Evolutionary conservation across 305 asterid genomes (phyloP).

Genomic region (Rubia balearica): DNA sequence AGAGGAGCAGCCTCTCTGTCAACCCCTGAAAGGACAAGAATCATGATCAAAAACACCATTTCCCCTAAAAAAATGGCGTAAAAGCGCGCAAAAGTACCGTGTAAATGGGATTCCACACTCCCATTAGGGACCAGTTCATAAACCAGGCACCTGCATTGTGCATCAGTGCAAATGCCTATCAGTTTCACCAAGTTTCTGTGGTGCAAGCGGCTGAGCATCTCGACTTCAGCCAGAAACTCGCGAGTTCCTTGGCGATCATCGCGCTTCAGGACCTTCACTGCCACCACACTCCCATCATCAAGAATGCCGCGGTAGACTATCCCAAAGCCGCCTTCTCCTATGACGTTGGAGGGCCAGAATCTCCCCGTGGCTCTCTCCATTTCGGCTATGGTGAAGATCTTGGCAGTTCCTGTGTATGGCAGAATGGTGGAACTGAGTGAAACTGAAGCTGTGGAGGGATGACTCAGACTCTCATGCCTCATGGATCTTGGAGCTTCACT

Average conservation of each 20-base stretch:
- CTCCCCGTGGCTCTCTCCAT: slow-evolving; percentile 61
- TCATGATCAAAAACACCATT: not conserved
- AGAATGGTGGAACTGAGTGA: slow-evolving; percentile 65
- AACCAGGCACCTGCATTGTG: slow-evolving; percentile 56
- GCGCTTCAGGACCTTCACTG: slow-evolving; percentile 79
- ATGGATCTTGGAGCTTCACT: slow-evolving; percentile 19
- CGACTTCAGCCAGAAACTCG: slow-evolving; percentile 95
- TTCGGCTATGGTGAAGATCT: slow-evolving; percentile 48
- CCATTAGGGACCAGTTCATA: slow-evolving; percentile 94
- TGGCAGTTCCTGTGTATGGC: slow-evolving; percentile 68
- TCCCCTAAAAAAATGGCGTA: not conserved
- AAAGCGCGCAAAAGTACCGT: slow-evolving; percentile 39
- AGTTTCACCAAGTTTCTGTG: slow-evolving; percentile 79
- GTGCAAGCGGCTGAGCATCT: slow-evolving; percentile 90
- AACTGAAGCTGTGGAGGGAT: slow-evolving; percentile 52
- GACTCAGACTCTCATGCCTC: slow-evolving; percentile 51
- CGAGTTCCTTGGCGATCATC: slow-evolving; percentile 80
- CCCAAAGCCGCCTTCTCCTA: slow-evolving; percentile 98
- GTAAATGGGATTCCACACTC: slow-evolving; percentile 88
- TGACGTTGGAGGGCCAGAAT: slow-evolving; percentile 41
- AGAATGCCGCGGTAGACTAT: slow-evolving; percentile 77
- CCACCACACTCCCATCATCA: slow-evolving; percentile 71
- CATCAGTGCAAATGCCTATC: slow-evolving; percentile 81
- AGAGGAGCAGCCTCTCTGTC: slow-evolving; percentile 66
- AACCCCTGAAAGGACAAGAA: slow-evolving; percentile 37